A percentile compares a stretch with the other conserved stretches of the same genome.
These are phyloP conservation scores for Solanum piurae DNA, from an alignment of 257 asterid species.

Conservation along the genomic window DNA sequence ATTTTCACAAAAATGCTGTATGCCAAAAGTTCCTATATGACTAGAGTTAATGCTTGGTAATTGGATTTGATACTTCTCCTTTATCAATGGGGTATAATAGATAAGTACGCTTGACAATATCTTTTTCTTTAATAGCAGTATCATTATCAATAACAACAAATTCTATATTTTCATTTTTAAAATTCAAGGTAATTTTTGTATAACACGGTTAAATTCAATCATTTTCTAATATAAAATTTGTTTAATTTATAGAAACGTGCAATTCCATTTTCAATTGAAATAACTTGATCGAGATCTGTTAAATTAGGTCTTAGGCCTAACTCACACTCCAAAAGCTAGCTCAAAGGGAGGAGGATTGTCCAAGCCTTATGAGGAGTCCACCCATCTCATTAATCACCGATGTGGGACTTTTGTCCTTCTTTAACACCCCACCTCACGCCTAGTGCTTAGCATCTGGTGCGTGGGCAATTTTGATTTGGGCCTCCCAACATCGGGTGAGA, in stretches of 20 bases:
- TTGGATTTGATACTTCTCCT: neutral
- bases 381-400: too few species aligned
- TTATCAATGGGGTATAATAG: too few species aligned
- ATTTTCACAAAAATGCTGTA: neutral
- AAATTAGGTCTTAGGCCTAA: too few species aligned
- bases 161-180: neutral
- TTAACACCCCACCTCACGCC: too few species aligned
- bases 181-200: neutral
- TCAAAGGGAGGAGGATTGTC: too few species aligned
- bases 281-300: neutral
- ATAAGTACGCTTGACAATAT: neutral
- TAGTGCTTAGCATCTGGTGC: fast-evolving
- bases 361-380: too few species aligned
- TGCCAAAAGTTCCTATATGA: neutral
- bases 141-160: neutral
- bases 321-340: too few species aligned
- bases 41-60: neutral
- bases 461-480: too few species aligned
- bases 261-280: neutral
- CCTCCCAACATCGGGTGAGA: too few species aligned
- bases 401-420: too few species aligned
- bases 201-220: neutral
- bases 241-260: neutral
- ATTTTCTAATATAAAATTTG: neutral
- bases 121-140: neutral